A percentile compares a stretch with the other conserved stretches of the same genome.
Evolutionary conservation across 2,329 filamentous ascomycete genomes (phyloP).

Genomic region (Talaromyces sp.): DNA sequence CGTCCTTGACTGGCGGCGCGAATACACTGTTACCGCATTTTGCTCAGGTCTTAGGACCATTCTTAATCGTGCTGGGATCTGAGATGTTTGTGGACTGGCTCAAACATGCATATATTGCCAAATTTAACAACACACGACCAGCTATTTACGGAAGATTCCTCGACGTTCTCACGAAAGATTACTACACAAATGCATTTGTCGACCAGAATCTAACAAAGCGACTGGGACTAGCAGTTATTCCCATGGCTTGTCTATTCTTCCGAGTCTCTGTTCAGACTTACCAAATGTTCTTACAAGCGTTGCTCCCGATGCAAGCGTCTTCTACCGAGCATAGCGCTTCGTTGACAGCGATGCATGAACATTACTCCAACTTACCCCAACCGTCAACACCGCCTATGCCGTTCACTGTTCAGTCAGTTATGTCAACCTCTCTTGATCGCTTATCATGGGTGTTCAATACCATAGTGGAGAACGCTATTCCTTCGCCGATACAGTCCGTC

Average conservation of each 20-base stretch:
- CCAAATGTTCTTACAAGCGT: slow-evolving; percentile 92
- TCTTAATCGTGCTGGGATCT: slow-evolving; percentile 87
- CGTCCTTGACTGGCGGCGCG: slow-evolving; percentile 39
- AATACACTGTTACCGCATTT: slow-evolving; percentile 43
- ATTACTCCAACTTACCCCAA: slow-evolving; percentile 59
- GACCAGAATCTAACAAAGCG: slow-evolving; percentile 86
- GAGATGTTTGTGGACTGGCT: slow-evolving; percentile 97
- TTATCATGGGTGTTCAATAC: slow-evolving; percentile 38
- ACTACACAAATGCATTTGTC: slow-evolving; percentile 92
- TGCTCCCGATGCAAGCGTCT: slow-evolving; percentile 68
- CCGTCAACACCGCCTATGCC: slow-evolving; percentile 65
- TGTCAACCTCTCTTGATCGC: slow-evolving; percentile 52
- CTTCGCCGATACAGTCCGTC: slow-evolving; percentile 39
- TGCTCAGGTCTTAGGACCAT: slow-evolving; percentile 86
- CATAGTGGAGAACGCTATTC: slow-evolving; percentile 41
- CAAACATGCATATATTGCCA: slow-evolving; percentile 96
- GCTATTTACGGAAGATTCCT: slow-evolving; percentile 84
- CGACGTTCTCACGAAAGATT: slow-evolving; percentile 94
- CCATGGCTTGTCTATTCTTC: slow-evolving; percentile 89
- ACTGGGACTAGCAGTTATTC: slow-evolving; percentile 85
- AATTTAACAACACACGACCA: slow-evolving; percentile 97
- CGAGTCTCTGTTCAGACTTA: slow-evolving; percentile 93
- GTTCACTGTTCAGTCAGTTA: slow-evolving; percentile 54
- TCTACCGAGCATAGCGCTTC: slow-evolving; percentile 35
- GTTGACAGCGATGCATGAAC: slow-evolving; percentile 42